A percentile compares a stretch with the other conserved stretches of the same genome.
phyloP scores from a whole-genome alignment of 441 rosid species.

The Populus trichocarpa region DNA sequence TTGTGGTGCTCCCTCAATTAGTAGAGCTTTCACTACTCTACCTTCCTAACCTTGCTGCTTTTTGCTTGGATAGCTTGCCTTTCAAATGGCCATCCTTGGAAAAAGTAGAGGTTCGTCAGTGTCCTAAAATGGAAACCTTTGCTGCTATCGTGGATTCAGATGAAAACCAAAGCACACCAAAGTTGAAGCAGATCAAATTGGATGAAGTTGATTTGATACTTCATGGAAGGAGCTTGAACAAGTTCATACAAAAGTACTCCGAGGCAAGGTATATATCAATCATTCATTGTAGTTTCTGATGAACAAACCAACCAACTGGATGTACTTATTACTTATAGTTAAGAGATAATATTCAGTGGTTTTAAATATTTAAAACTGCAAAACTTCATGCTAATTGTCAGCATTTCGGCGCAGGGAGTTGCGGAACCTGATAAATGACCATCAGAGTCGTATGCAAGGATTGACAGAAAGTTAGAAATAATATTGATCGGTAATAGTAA shows the following conservation, averaged over 20 bases:
- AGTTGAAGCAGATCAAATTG: background rate
- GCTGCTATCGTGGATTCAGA: background rate
- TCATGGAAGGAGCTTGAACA: background rate
- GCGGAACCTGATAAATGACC: background rate
- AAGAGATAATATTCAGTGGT: background rate
- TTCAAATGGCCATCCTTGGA: slow-evolving; percentile 5
- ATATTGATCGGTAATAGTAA: too few relatives aligned
- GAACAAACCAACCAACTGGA: background rate
- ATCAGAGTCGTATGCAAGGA: background rate
- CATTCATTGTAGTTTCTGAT: background rate
- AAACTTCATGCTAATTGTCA: background rate
- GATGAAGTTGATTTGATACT: background rate
- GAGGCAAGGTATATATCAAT: background rate
- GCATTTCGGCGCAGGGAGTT: background rate
- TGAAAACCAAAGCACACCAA: background rate
- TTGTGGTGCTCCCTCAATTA: background rate
- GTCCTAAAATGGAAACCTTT: background rate
- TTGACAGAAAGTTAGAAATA: background rate
- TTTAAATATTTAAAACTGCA: background rate
- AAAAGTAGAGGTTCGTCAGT: background rate
- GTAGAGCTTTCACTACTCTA: background rate
- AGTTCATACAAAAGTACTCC: background rate
- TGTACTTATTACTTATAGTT: background rate
- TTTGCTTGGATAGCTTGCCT: background rate
- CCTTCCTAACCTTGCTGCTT: background rate